Evolutionary conservation across 352 stramenopile species (phyloP).

Genomic region (Pythium coloratum): DNA sequence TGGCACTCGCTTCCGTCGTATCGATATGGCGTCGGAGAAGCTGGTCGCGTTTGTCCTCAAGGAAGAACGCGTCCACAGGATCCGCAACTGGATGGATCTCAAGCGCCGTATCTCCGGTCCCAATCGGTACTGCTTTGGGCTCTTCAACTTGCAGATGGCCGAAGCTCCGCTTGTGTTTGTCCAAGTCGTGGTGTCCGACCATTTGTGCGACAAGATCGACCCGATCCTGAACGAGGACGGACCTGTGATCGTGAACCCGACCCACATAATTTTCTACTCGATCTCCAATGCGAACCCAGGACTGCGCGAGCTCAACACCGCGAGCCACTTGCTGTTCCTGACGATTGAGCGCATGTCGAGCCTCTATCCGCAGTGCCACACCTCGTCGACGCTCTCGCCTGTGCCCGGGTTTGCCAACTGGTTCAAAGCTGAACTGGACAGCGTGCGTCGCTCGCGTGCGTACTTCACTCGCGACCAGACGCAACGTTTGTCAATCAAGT

Average conservation of each 20-base stretch:
- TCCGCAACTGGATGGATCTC: constrained; percentile 71
- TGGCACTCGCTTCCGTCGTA: constrained; percentile 77
- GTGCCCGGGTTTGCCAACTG: constrained; percentile 75
- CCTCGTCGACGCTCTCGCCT: constrained; percentile 72
- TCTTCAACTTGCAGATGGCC: constrained; percentile 85
- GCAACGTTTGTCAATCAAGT: constrained; percentile 55
- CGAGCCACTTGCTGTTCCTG: constrained; percentile 80
- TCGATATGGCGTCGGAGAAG: constrained; percentile 74
- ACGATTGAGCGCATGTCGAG: constrained; percentile 77
- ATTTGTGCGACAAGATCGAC: constrained; percentile 64
- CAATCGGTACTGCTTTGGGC: constrained; percentile 75
- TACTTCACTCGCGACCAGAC: constrained; percentile 58
- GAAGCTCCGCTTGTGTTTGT: constrained; percentile 75
- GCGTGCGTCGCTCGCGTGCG: constrained; percentile 25
- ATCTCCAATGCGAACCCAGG: constrained; percentile 80
- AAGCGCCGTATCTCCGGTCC: constrained; percentile 56
- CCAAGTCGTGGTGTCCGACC: constrained; percentile 67
- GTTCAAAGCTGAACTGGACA: constrained; percentile 56
- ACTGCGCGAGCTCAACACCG: constrained; percentile 80
- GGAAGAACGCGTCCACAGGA: constrained; percentile 74
- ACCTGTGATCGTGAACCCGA: constrained; percentile 39
- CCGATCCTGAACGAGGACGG: constrained; percentile 60
- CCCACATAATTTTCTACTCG: constrained; percentile 87
- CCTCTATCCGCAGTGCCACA: constrained; percentile 65
- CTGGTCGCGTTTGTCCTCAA: constrained; percentile 66